Evolutionary conservation across 306 rosid genomes (phyloP), one percentile per base, ranked within the genome.

Genomic region (Lathyrus tuberosus): DNA sequence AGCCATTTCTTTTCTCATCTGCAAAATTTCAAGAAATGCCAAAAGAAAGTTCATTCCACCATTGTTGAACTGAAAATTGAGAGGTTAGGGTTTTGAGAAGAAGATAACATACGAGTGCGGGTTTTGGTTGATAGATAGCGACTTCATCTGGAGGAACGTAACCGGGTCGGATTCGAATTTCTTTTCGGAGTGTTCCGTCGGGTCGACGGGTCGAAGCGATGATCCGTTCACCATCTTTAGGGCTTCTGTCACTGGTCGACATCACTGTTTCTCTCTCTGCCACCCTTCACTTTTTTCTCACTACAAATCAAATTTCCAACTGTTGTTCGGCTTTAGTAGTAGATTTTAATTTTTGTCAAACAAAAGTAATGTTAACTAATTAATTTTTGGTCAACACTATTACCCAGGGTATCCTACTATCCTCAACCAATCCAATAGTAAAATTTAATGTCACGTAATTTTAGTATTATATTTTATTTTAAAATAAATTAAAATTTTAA

Each of bases 111-210:
- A 73, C 68, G 8, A 75, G 79, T 1, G 68, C 67, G 3, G 31
- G 53, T 48, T 67, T 75, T 6, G 97, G 76, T 62, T 87, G 91
- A 79, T 95, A 95, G 67, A 84, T 83, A 58, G 97, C 95, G 82
- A 89, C 91, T 79, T 95, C 99, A 46, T 95, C 99, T 38, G 82
- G 97, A 47, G 99, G 99, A 40, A 58, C 67, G 65, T 89, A 91
- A 10, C 97, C 97, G 24, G 96, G 84, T 80, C 96, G 82, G 80
- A 95, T 89, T 61, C 96, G 92, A 65, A 87, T 74, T 68, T 88
- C 81, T 69, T 88, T 95, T 1, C 99, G 91, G 71, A 83, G 82
- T 64, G 97, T 91, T 10, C 99, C 97, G 62, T 95, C 99, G 57
- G 99, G 99, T 43, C 99, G 72, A 20, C 95, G 76, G 0, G 96